phyloP scores from a whole-genome alignment of 129 eudicot species.

The Calendula officinalis region DNA sequence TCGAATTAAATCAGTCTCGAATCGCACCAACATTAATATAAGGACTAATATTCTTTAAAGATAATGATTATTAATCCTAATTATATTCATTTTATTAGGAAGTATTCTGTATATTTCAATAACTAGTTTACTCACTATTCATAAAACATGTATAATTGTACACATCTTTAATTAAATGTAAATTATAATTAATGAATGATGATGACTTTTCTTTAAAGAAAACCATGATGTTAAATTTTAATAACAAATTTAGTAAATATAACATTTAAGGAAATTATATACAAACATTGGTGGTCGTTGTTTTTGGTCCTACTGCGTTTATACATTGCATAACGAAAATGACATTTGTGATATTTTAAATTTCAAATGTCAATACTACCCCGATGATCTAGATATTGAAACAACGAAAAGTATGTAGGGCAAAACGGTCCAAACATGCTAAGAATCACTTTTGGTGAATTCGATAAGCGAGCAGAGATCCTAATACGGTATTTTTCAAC shows the following conservation, averaged over 20 bases:
- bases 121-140: too few relatives aligned
- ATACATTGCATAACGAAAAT: slow-evolving; percentile 13
- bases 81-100: too few relatives aligned
- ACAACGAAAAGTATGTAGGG: slow-evolving; percentile 10
- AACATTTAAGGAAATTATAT: neutral
- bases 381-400: neutral
- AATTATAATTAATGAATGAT: neutral
- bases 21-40: too few relatives aligned
- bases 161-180: neutral
- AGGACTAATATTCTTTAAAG: too few relatives aligned
- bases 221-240: neutral
- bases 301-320: slow-evolving; percentile 13
- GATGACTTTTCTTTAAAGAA: slow-evolving; percentile 9
- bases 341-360: neutral
- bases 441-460: too few relatives aligned
- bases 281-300: slow-evolving; percentile 8
- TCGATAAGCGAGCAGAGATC: too few relatives aligned
- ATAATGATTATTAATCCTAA: too few relatives aligned
- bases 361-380: slow-evolving; percentile 9
- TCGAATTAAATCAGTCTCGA: too few relatives aligned
- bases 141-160: neutral
- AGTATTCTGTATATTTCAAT: too few relatives aligned
- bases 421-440: neutral
- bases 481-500: too few relatives aligned
- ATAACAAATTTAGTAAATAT: too few relatives aligned